Conservation (phyloP, 352 stramenopile genomes). For the Globisporangium irregulare region DNA sequence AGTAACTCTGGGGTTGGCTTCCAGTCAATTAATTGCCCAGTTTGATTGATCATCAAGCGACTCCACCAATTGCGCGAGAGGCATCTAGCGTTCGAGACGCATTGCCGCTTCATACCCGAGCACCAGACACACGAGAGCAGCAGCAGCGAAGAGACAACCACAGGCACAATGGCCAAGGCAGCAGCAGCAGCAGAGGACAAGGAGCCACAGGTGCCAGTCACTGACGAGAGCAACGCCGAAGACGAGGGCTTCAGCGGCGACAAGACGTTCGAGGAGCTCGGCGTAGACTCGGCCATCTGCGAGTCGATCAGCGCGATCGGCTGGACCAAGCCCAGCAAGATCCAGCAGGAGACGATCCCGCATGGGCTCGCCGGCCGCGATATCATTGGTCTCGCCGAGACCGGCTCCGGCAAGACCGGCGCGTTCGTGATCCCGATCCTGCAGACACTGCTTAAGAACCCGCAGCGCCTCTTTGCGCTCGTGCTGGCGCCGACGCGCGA, state of each 20-base stretch:
- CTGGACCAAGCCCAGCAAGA: constrained; percentile 93
- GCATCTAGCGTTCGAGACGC: neutral
- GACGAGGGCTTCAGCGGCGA: constrained; percentile 63
- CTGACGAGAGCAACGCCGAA: constrained; percentile 4
- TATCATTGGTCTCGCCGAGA: constrained; percentile 97
- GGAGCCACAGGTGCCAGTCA: constrained; percentile 2
- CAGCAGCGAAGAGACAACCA: neutral
- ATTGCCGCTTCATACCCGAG: neutral
- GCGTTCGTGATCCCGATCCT: constrained; percentile 95
- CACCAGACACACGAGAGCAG: neutral
- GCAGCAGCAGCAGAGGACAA: constrained; percentile 2
- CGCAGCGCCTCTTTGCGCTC: constrained; percentile 87
- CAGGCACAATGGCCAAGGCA: constrained; percentile 11
- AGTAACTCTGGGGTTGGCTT: constrained; percentile 10
- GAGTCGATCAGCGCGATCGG: constrained; percentile 90
- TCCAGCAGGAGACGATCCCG: constrained; percentile 94
- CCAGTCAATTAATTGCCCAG: constrained; percentile 21
- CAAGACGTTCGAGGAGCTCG: constrained; percentile 88
- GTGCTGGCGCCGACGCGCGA: constrained; percentile 94
- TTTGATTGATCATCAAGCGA: constrained; percentile 11
- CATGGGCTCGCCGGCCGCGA: constrained; percentile 92
- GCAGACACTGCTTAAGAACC: constrained; percentile 89
- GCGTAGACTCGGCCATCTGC: constrained; percentile 89
- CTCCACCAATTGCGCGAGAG: neutral
- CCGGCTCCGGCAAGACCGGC: constrained; percentile 93